Evolutionary conservation across 2,329 filamentous ascomycete species (phyloP).

Genomic region (Lasiodiplodia hormozganensis): DNA sequence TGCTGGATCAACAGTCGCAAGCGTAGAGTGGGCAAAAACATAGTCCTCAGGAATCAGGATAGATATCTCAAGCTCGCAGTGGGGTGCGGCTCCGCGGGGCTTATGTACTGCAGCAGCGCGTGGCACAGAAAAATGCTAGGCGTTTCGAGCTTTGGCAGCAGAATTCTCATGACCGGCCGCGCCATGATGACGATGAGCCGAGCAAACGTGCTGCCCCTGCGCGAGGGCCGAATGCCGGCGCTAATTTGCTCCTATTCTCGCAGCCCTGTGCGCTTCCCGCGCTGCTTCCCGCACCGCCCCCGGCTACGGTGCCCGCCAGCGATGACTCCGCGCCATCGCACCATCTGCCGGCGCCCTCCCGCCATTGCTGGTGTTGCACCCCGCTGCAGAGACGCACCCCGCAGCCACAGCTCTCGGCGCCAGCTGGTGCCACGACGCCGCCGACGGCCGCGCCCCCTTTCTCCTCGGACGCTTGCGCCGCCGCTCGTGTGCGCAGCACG

Average conservation of each 20-base stretch:
- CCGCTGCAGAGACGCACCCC: neutral
- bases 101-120: constrained; percentile 21
- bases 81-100: constrained; percentile 24
- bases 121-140: constrained; percentile 21
- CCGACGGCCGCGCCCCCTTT: neutral
- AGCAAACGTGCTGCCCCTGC: constrained; percentile 19
- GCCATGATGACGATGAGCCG: constrained; percentile 24
- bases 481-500: neutral
- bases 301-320: constrained; percentile 9
- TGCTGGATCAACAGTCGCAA: constrained; percentile 26
- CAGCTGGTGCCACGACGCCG: neutral
- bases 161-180: constrained; percentile 25
- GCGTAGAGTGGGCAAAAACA: constrained; percentile 22
- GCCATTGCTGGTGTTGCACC: neutral
- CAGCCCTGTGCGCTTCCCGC: constrained; percentile 26
- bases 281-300: constrained; percentile 21
- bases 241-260: constrained; percentile 21
- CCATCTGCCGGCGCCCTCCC: constrained; percentile 10
- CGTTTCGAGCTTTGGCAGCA: constrained; percentile 11
- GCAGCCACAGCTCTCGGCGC: neutral
- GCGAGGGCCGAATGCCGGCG: constrained; percentile 24
- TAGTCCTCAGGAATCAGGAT: constrained; percentile 14
- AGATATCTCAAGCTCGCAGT: neutral
- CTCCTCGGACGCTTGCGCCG: neutral
- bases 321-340: constrained; percentile 24